Percentiles rank a stretch among this genome's conserved stretches.
These are phyloP conservation scores for Ceratobasidium sp. DNA, from an alignment of 1,284 basidiomycete species.

Conservation along the genomic window DNA sequence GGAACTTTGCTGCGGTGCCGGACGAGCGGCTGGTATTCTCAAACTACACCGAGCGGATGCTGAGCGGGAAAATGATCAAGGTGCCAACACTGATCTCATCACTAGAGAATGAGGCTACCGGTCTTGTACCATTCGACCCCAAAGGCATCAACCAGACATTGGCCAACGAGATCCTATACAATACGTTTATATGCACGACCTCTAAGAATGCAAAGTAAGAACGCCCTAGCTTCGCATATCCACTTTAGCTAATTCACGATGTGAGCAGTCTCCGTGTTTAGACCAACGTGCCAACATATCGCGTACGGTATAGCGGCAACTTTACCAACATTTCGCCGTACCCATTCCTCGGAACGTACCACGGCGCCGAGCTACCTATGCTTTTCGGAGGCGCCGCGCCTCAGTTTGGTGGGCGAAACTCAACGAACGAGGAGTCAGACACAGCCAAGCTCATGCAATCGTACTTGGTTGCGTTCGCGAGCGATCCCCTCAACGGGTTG, in stretches of 20 bases:
- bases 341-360: neutral
- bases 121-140: too few relatives aligned
- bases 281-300: neutral
- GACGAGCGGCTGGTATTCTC: slow-evolving; percentile 3
- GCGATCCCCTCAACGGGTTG: neutral
- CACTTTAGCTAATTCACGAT: neutral
- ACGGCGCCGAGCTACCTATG: neutral
- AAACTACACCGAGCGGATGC: neutral
- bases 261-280: neutral
- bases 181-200: slow-evolving; percentile 14
- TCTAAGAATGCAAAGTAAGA: slow-evolving; percentile 3
- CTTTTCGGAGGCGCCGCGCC: neutral
- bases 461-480: slow-evolving; percentile 20
- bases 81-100: neutral
- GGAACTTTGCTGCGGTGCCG: slow-evolving; percentile 3
- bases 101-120: too few relatives aligned
- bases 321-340: too few relatives aligned
- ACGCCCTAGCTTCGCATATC: neutral
- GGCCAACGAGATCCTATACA: slow-evolving; percentile 1
- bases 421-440: neutral
- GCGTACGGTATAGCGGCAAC: too few relatives aligned
- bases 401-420: neutral
- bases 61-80: neutral
- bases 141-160: neutral
- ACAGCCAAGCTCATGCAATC: neutral